These are phyloP conservation scores for Schizosaccharomyces octosporus DNA, from an alignment of 805 yeast species.

Conservation along the genomic window DNA sequence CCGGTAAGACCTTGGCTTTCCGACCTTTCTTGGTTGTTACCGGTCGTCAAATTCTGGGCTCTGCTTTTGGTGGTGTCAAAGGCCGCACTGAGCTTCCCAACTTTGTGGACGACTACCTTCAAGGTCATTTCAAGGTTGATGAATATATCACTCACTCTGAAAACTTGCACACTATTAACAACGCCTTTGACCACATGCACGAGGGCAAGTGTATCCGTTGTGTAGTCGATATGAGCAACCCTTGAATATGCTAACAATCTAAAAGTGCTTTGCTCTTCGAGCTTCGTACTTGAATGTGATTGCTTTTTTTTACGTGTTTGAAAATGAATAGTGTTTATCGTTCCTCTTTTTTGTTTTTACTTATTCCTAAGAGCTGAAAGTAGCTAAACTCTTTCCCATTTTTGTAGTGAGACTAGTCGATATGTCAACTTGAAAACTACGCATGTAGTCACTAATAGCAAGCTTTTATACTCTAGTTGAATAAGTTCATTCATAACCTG, in stretches of 20 bases:
- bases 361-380: too few species aligned
- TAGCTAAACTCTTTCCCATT: too few species aligned
- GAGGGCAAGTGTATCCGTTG: background rate
- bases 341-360: too few species aligned
- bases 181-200: conserved; percentile 29
- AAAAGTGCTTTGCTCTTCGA: background rate
- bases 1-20: conserved; percentile 87
- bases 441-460: too few species aligned
- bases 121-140: conserved; percentile 65
- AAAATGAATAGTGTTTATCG: too few species aligned
- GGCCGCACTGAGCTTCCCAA: conserved; percentile 90
- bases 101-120: conserved; percentile 61
- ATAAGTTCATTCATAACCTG: too few species aligned
- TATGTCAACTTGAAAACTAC: too few species aligned
- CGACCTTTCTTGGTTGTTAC: conserved; percentile 98
- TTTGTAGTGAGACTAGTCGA: too few species aligned
- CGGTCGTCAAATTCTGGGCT: conserved; percentile 96
- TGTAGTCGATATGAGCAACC: background rate
- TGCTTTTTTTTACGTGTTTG: background rate
- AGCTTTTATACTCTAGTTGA: too few species aligned
- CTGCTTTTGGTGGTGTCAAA: conserved; percentile 98
- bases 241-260: background rate
- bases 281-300: background rate
- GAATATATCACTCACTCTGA: conserved; percentile 87
- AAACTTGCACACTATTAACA: conserved; percentile 50